These are phyloP conservation scores for Pythium aristosporum DNA, from an alignment of 352 stramenopile species.

Conservation along the genomic window DNA sequence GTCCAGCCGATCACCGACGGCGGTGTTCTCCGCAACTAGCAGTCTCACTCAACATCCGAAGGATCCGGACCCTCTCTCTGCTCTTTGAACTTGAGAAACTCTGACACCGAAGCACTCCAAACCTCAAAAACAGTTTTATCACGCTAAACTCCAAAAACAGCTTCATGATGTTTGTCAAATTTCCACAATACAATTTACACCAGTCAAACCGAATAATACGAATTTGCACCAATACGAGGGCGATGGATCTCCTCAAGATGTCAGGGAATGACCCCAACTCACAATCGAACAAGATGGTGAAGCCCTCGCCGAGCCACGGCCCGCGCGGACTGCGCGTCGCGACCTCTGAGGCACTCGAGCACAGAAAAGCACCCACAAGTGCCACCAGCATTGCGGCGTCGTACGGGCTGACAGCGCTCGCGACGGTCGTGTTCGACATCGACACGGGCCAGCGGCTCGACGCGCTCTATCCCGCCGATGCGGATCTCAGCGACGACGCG, in stretches of 20 bases:
- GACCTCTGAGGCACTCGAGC: background rate
- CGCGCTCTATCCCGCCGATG: conserved; percentile 47
- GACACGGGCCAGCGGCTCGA: conserved; percentile 75
- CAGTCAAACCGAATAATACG: background rate
- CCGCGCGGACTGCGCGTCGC: conserved; percentile 8
- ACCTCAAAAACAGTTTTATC: too few species aligned
- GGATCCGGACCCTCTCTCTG: too few species aligned
- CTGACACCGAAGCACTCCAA: too few species aligned
- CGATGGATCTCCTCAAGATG: background rate
- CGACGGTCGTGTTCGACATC: conserved; percentile 82
- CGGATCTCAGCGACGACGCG: conserved; percentile 45
- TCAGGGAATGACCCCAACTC: background rate
- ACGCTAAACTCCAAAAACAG: too few species aligned
- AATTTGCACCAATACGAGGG: background rate
- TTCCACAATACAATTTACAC: too few species aligned
- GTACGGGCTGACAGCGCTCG: conserved; percentile 62
- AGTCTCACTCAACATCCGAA: too few species aligned
- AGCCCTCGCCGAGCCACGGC: background rate
- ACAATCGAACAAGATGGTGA: background rate
- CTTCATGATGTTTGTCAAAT: too few species aligned
- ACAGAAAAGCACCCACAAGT: background rate
- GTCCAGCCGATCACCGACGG: conserved; percentile 41
- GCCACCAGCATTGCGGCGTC: background rate
- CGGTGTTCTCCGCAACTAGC: conserved; percentile 36
- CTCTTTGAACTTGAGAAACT: too few species aligned